Base-by-base conservation (phyloP, 1,139 yeast species). In the Suhomyces bribrorum region DNA sequence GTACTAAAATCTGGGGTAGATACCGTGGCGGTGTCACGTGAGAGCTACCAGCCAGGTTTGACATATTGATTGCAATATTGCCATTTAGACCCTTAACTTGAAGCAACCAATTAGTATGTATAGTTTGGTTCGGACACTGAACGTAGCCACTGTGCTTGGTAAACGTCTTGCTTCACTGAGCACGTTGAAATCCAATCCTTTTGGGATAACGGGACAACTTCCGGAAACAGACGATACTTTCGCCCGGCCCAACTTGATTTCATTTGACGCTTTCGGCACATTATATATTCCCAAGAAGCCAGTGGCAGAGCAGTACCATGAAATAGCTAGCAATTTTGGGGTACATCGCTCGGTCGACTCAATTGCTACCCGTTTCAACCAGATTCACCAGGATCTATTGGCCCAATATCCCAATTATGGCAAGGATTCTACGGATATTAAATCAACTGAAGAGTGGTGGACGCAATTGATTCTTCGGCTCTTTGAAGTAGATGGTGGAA, bases 211-310 rank as follows among this genome's bases (percentile, higher is more conserved):
- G 6, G 31, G 34, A 7, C 35, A 25, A 29, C 53, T 65, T 25
- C 49, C 70, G 39, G 71, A 66, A 30, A 56, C 72, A 4, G 47
- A 50, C 15, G 41, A 54, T 29, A 40, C 40, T 29, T 70, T 69
- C 41, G 60, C 69, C 18, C 58, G 54, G 29, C 86, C 86, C 2
- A 64, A 64, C 28, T 55, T 81, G 11, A 59, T 83, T 0, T 78
- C 88, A 1, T 73, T 83, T 44, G 90, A 83, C 59, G 83, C 82
- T 0, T 83, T 81, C 58, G 82, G 80, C 31, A 83, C 89, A 0
- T 56, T 83, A 7, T 82, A 81, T 53, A 63, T 75, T 0, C 85
- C 88, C 1, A 64, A 62, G n/a, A 60, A 59, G 15, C 77, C 85
- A 0, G 74, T 83, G 0, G 58, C 75, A 29, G 59, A 64, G 25